A percentile compares a stretch with the other conserved stretches of the same genome.
Conservation (phyloP, 257 asterid species). For the Parsonsia alboflavescens region DNA sequence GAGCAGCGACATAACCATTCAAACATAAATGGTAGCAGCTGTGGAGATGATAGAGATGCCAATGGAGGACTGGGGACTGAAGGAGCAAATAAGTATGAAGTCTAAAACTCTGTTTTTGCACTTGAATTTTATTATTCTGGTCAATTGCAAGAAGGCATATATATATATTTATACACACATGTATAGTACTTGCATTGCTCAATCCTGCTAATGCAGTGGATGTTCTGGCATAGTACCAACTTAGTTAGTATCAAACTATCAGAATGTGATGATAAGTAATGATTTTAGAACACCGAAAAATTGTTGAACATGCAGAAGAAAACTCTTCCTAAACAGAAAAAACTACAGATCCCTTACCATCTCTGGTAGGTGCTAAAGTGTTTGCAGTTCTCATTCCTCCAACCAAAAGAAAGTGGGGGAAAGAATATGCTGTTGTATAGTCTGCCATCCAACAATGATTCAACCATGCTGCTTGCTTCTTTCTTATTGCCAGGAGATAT, state of each 20-base stretch:
- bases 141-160: not conserved
- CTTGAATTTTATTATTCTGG: not conserved
- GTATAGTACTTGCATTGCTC: not conserved
- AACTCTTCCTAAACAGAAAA: not conserved
- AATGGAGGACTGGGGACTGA: slow-evolving; percentile 34
- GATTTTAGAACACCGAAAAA: not conserved
- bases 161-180: too few relatives aligned
- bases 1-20: slow-evolving; percentile 55
- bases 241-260: too few relatives aligned
- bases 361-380: not conserved
- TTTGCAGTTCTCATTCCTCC: too few relatives aligned
- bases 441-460: too few relatives aligned
- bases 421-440: too few relatives aligned
- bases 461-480: not conserved
- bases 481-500: too few relatives aligned
- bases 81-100: slow-evolving; percentile 52
- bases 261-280: not conserved
- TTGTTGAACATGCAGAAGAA: not conserved
- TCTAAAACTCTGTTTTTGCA: not conserved
- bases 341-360: not conserved
- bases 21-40: slow-evolving; percentile 23
- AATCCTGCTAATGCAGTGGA: not conserved
- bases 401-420: too few relatives aligned
- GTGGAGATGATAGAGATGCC: slow-evolving; percentile 41
- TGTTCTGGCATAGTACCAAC: not conserved